phyloP scores from a whole-genome alignment of 169 alveolate genomes.

The Hepatocystis sp. region DNA sequence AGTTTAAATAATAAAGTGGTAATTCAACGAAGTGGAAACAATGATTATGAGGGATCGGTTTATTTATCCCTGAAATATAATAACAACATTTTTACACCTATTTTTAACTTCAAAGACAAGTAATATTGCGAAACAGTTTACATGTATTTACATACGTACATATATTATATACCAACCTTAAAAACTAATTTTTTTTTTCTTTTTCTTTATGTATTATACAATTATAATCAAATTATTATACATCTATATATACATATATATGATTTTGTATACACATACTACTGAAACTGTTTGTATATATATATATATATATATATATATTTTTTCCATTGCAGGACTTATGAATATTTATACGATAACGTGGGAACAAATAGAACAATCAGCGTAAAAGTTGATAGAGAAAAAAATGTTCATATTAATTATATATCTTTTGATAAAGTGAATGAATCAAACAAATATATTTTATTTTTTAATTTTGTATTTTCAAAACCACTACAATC shows the following conservation, averaged over 20 bases:
- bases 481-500: constrained; percentile 73
- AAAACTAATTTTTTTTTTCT: too few relatives aligned
- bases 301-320: too few relatives aligned
- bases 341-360: constrained; percentile 48
- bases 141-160: not conserved
- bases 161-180: too few relatives aligned
- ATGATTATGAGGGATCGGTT: constrained; percentile 67
- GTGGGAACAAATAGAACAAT: constrained; percentile 34
- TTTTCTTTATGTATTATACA: too few relatives aligned
- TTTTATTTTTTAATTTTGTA: constrained; percentile 57
- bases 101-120: constrained; percentile 74
- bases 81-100: constrained; percentile 67
- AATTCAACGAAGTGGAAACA: constrained; percentile 30
- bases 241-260: too few relatives aligned
- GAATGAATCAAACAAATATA: constrained; percentile 62
- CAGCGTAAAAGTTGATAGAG: constrained; percentile 67
- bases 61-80: constrained; percentile 62
- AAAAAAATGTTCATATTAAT: constrained; percentile 60
- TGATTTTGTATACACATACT: too few relatives aligned
- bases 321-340: constrained; percentile 10
- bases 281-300: too few relatives aligned
- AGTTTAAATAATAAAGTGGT: constrained; percentile 56
- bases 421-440: constrained; percentile 64
- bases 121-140: not conserved
- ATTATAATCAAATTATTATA: too few relatives aligned